Evolutionary conservation across 768 basidiomycete species (phyloP), one percentile per base, ranked within the genome.

Genomic region (Rhizopogon vulgaris): DNA sequence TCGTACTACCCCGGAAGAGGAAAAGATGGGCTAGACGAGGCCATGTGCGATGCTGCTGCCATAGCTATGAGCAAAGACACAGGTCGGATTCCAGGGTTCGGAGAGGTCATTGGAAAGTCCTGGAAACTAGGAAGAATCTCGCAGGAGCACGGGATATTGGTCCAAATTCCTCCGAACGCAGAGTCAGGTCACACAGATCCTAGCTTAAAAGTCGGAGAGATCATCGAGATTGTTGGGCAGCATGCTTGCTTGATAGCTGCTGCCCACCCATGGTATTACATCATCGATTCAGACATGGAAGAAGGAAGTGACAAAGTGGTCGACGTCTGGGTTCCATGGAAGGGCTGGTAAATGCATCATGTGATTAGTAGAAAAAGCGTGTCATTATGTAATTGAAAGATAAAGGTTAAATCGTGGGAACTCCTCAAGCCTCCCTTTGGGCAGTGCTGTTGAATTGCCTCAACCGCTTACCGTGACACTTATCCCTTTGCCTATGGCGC

Each of bases 281-380:
- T 93, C 17, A 82, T 92, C 2, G 90, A 93, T 57, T 79, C 79
- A 6, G 72, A 72, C n/a, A 63, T 71, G 28, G 73, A 72, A 18
- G 73, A 69, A 18, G 77, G 77, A 14, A 69, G 67, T 36, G 73
- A 76, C 37, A 64, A 56, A 27, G 82, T 91, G 7, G 80, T 84
- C 17, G 90, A 93, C 66, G 71, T 93, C 27, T 93, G 91, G 91
- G 83, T 91, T 40, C 81, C 90, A 6, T 91, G 90, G 87, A 94
- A 92, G 67, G 90, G 90, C 0, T 93, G 91, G 91, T 94, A 40
- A 50, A 28, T 12, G 34, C 22, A 22, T 22, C 22, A 22, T 22
- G 22, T 22, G 22, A 22, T 22, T n/a, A n/a, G 22, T 22, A 25
- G 18, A 2, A 28, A n/a, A 30, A 10, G 11, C 11, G 2, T 14